Conservation (phyloP, 257 asterid genomes). For the Nicotiana attenuata region DNA sequence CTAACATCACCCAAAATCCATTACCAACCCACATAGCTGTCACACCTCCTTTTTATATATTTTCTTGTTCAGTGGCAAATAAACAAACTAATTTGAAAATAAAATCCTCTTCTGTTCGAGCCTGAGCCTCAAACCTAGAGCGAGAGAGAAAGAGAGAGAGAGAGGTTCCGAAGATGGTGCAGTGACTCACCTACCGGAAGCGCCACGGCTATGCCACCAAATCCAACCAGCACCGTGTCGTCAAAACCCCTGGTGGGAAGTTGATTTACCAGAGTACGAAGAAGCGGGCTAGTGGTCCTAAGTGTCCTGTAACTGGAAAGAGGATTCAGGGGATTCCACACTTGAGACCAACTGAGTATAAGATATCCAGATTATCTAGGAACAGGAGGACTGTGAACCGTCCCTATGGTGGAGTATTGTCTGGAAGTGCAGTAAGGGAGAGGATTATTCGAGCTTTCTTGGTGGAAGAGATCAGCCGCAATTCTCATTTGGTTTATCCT, state of each 20-base stretch:
- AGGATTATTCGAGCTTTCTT: too few species aligned
- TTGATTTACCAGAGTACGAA: constrained; percentile 1
- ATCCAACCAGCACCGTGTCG: constrained; percentile 21
- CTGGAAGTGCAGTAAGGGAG: constrained; percentile 38
- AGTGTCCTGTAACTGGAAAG: constrained; percentile 23
- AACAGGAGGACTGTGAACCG: constrained; percentile 37
- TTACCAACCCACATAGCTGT: too few species aligned
- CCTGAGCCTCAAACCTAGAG: not conserved
- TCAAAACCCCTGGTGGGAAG: constrained; percentile 22
- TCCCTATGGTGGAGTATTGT: constrained; percentile 36
- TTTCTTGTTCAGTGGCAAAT: too few species aligned
- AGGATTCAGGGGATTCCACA: constrained; percentile 31
- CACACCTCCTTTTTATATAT: too few species aligned
- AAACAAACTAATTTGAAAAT: too few species aligned
- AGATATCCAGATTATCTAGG: constrained; percentile 34
- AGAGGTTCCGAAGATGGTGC: constrained; percentile 15
- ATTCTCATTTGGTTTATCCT: too few species aligned
- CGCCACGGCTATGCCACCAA: constrained; percentile 26
- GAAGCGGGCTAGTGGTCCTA: constrained; percentile 22
- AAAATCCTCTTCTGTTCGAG: not conserved
- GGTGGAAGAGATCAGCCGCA: too few species aligned
- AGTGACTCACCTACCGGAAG: constrained; percentile 19
- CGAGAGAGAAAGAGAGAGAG: not conserved
- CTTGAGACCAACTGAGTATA: constrained; percentile 38
- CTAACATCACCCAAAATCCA: too few species aligned